Base-by-base conservation (phyloP, 345 rosid genomes). In the Euphorbia pulcherrima region DNA sequence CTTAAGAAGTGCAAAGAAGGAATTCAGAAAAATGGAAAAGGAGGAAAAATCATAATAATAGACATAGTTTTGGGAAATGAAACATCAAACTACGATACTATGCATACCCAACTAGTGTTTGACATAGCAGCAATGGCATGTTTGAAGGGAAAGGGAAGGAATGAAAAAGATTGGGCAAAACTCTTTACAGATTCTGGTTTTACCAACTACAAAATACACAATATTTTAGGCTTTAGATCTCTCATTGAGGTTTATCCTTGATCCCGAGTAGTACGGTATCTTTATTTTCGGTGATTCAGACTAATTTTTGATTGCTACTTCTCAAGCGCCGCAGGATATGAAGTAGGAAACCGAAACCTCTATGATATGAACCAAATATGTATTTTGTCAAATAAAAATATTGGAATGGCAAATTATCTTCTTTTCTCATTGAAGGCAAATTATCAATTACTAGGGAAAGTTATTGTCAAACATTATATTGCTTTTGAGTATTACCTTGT, bases 91-190 rank as follows among this genome's bases (percentile, higher is more conserved):
- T 3, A 65, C 1, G 30, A 64, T 40, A 16, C 37, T 1, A 51
- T 1, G 3, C 72, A 81, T 29, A 68, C 78, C 0, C 68, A 68
- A 29, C 70, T 73, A 53, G 59, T 70, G 1, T 33, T 28, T 27
- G 30, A 7, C 14, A 11, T 18, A 8, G 13, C 17, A 13, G 11
- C 29, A 26, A 47, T 20, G 18, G 17, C 4, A 0, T 27, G 1
- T 9, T 6, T 11, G 11, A 6, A 1, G 8, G 20, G 56, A 8
- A 10, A 7, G 11, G 24, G 54, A 6, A 60, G 64, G 30, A 65
- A 65, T 4, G 17, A 65, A 9, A 65, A 65, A n/a, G 46, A 65
- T 18, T 48, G 58, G 58, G 41, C 28, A 1, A 51, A 65, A 18
- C 58, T 65, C 2, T 65, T 65, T 8, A 1, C 6, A 18, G 58